Percentiles rank a stretch among this genome's conserved stretches.
Conservation (phyloP, 2,329 filamentous ascomycete species). For the Penicillium paneum region DNA sequence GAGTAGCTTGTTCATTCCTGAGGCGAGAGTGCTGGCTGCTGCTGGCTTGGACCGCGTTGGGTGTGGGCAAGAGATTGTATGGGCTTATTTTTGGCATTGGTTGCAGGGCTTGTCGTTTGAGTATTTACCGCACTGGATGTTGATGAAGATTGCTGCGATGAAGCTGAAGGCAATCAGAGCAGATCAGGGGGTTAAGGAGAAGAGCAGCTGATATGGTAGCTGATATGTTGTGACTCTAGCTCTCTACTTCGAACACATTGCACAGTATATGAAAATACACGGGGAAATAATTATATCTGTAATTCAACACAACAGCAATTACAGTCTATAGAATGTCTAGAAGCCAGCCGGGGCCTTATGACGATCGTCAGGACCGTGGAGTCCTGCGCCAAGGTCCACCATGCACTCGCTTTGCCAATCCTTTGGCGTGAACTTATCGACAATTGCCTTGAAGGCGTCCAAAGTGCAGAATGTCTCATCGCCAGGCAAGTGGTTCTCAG, state of each 20-base stretch:
- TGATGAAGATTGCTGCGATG: constrained; percentile 13
- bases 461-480: constrained; percentile 90
- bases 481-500: constrained; percentile 79
- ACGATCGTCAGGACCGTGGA: constrained; percentile 47
- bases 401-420: constrained; percentile 69
- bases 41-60: constrained; percentile 36
- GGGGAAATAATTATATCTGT: background rate
- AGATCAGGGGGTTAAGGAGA: constrained; percentile 10
- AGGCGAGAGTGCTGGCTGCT: constrained; percentile 29
- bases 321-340: constrained; percentile 22
- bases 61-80: constrained; percentile 29
- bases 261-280: background rate
- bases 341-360: constrained; percentile 40
- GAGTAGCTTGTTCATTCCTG: constrained; percentile 29
- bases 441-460: constrained; percentile 85
- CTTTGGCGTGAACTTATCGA: constrained; percentile 81
- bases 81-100: constrained; percentile 35
- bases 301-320: background rate
- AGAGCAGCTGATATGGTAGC: background rate
- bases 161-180: constrained; percentile 13
- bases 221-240: background rate
- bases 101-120: constrained; percentile 24
- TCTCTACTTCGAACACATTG: background rate
- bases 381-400: constrained; percentile 54
- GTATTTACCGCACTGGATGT: constrained; percentile 14